These are phyloP conservation scores for Ganoderma sinense DNA, from an alignment of 1,284 basidiomycete genomes.

Conservation along the genomic window DNA sequence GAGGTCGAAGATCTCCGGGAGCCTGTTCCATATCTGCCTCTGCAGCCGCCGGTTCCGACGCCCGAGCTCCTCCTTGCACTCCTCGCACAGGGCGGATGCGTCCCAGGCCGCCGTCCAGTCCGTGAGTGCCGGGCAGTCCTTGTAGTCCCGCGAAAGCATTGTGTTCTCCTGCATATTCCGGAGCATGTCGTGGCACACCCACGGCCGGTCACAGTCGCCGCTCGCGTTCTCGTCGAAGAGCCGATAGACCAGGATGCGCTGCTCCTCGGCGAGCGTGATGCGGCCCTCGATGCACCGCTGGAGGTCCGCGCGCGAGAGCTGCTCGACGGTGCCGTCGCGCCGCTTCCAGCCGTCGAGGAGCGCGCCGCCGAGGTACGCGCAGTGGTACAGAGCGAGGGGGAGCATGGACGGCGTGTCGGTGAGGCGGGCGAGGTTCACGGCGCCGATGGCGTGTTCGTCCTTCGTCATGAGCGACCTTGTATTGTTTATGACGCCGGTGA, in stretches of 20 bases:
- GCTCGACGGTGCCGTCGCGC: slow-evolving; percentile 8
- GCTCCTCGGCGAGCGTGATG: too few relatives aligned
- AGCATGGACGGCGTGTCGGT: neutral
- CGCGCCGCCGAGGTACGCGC: neutral
- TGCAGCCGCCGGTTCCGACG: neutral
- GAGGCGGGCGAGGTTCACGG: slow-evolving; percentile 11
- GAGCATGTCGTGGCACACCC: too few relatives aligned
- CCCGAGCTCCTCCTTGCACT: neutral
- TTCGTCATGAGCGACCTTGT: too few relatives aligned
- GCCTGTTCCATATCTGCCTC: neutral
- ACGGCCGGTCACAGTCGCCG: too few relatives aligned
- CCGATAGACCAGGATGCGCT: neutral
- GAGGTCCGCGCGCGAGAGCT: neutral
- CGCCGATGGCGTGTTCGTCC: neutral
- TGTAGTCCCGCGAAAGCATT: too few relatives aligned
- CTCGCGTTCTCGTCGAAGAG: too few relatives aligned
- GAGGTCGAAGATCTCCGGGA: neutral
- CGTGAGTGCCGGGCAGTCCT: too few relatives aligned
- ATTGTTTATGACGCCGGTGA: too few relatives aligned
- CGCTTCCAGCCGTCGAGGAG: slow-evolving; percentile 7
- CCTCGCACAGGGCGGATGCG: too few relatives aligned
- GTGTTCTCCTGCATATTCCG: too few relatives aligned
- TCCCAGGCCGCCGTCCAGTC: neutral
- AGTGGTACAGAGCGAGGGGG: slow-evolving; percentile 6
- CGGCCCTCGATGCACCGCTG: neutral